Conservation (phyloP, 257 asterid species). For the Solanum ahanhuiri region DNA sequence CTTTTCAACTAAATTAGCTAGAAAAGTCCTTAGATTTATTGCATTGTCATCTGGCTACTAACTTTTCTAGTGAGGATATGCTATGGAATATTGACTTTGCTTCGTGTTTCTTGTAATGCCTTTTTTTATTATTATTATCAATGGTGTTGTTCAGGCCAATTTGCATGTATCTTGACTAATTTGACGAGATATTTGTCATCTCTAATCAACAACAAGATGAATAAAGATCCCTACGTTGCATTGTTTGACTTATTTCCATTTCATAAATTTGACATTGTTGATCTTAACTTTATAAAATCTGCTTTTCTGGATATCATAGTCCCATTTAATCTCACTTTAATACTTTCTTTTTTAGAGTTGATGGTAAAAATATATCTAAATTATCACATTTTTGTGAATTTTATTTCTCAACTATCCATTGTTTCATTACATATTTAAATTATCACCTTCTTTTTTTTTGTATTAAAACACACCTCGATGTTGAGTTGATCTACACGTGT, state of each 20-base stretch:
- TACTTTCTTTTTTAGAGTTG: not conserved
- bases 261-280: no score
- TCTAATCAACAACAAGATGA: not conserved
- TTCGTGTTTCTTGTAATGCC: not conserved
- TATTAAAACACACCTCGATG: not conserved
- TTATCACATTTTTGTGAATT: no score
- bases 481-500: not conserved
- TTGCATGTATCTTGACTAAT: not conserved
- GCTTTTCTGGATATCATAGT: not conserved
- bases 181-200: rapidly evolving
- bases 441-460: not conserved
- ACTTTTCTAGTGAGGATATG: not conserved
- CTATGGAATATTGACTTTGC: not conserved
- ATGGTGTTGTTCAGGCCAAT: rapidly evolving
- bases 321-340: no score
- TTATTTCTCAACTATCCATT: not conserved
- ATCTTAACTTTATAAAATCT: no score
- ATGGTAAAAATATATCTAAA: no score
- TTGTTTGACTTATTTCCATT: not conserved
- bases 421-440: not conserved
- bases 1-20: not conserved
- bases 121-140: rapidly evolving
- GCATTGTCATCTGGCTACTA: not conserved
- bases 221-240: no score
- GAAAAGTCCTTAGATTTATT: not conserved